A percentile compares a stretch with the other conserved stretches of the same genome.
Evolutionary conservation across 305 asterid genomes (phyloP).

Genomic region (Solanum hybrid): DNA sequence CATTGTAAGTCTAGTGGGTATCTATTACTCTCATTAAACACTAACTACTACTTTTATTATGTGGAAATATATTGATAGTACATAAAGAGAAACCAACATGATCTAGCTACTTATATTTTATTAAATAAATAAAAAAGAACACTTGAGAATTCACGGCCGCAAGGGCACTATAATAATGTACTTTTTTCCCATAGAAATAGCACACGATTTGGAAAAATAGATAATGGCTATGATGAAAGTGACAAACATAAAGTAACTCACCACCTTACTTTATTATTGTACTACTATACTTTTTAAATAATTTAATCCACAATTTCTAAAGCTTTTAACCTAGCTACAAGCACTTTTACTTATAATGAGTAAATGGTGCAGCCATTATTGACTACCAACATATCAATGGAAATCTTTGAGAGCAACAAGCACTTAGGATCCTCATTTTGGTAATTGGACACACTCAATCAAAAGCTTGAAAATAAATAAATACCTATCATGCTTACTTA

Average conservation of each 20-base stretch:
- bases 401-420: not conserved
- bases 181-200: not conserved
- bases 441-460: not conserved
- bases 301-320: not conserved
- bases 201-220: not conserved
- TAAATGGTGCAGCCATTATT: not conserved
- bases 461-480: not conserved
- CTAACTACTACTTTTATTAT: not conserved
- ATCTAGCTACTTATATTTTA: not conserved
- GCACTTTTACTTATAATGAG: not conserved
- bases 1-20: not conserved
- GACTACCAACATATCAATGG: not conserved
- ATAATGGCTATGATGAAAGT: not conserved
- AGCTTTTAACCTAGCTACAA: not conserved
- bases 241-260: not conserved
- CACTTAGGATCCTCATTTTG: not conserved
- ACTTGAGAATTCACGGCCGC: not conserved
- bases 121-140: not conserved
- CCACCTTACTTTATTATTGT: slow-evolving; percentile 1
- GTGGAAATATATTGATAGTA: not conserved
- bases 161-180: not conserved
- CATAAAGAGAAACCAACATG: not conserved
- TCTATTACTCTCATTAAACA: not conserved
- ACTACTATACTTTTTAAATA: not conserved
- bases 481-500: not conserved